phyloP scores from a whole-genome alignment of 78 protist genomes.

The Protostelium mycophagum region DNA sequence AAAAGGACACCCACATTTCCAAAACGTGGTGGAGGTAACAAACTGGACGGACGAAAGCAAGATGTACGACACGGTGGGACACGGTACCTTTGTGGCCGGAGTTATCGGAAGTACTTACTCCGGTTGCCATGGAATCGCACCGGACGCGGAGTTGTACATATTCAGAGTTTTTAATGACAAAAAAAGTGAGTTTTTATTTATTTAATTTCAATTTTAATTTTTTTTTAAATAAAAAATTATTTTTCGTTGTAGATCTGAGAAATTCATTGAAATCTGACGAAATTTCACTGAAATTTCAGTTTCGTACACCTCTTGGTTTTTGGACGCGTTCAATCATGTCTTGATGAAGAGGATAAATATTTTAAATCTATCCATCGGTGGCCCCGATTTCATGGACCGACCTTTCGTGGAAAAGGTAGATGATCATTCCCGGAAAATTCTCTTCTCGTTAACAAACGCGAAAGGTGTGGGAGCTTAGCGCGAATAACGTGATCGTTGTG shows the following conservation, averaged over 20 bases:
- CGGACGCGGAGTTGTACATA: conserved; percentile 77
- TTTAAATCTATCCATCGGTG: conserved; percentile 91
- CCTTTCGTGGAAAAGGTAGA: conserved; percentile 90
- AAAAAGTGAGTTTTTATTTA: conserved; percentile 1
- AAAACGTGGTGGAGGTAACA: conserved; percentile 46
- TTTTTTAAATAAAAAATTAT: conserved; percentile 4
- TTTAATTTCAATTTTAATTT: neutral
- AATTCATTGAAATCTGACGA: too few species aligned
- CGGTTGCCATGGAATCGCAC: conserved; percentile 87
- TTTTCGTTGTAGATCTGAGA: conserved; percentile 3
- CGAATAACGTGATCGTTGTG: conserved; percentile 79
- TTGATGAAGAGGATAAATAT: conserved; percentile 64
- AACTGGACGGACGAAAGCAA: conserved; percentile 75
- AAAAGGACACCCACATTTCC: conserved; percentile 39
- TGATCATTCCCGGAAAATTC: neutral
- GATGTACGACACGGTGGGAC: conserved; percentile 77
- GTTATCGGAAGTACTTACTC: conserved; percentile 40
- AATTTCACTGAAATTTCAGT: too few species aligned
- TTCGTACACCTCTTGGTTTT: conserved; percentile 93
- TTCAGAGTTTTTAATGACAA: conserved; percentile 83
- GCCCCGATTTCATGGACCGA: conserved; percentile 90
- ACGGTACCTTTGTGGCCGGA: conserved; percentile 94
- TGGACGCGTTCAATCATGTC: conserved; percentile 95
- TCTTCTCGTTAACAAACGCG: neutral
- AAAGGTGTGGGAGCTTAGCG: conserved; percentile 82